phyloP scores from a whole-genome alignment of 306 rosid species.

The Comarum palustre region DNA sequence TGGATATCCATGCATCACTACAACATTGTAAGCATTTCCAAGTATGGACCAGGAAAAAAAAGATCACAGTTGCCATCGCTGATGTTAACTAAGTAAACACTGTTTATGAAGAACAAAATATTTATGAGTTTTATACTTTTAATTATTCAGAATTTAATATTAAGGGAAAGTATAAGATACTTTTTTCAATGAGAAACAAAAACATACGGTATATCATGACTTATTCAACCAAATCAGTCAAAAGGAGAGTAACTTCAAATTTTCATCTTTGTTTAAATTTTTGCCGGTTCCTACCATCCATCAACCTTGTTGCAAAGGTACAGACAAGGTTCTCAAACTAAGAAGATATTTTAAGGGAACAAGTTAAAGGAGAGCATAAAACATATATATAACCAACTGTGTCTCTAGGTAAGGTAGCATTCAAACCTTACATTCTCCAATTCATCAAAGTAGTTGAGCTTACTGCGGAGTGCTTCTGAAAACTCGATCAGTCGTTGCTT shows the following conservation, averaged over 20 bases:
- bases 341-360: not conserved
- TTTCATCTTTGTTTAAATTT: not conserved
- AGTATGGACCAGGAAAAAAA: not conserved
- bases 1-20: not conserved
- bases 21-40: not conserved
- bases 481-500: conserved; percentile 88
- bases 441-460: conserved; percentile 94
- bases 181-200: not conserved
- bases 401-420: conserved; percentile 68
- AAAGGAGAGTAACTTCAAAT: not conserved
- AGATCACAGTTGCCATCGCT: not conserved
- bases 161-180: not conserved
- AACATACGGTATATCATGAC: not conserved
- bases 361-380: not conserved
- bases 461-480: conserved; percentile 90
- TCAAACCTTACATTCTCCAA: conserved; percentile 99
- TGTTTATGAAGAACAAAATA: not conserved
- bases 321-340: not conserved
- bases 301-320: not conserved
- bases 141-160: not conserved
- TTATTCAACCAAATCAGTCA: not conserved
- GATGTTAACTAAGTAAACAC: not conserved
- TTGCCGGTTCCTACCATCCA: not conserved
- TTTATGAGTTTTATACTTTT: not conserved
- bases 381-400: conserved; percentile 17